Evolutionary conservation across 192 early-diverging fungal species (phyloP), one percentile per base, ranked within the genome.

Genomic region (Physocladia obscura): DNA sequence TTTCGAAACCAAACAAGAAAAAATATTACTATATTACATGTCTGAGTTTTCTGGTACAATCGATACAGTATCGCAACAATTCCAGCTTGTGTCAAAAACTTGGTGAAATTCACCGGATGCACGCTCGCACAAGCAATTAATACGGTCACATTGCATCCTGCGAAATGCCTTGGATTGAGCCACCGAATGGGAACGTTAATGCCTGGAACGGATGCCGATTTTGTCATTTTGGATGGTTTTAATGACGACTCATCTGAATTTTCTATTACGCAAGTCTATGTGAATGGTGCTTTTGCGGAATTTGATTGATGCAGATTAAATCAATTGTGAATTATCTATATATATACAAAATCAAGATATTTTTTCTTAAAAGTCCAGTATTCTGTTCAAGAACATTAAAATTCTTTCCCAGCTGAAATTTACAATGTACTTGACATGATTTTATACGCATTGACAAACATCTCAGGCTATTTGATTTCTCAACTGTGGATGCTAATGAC

Each of bases 61-160:
- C 19, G 19, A 19, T 13, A 32, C 27, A 59, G 48, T 13, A 86
- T 88, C 1, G 79, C 86, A 30, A 84, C 87, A 1, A 83, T 92
- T 70, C 83, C 88, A 57, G 82, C 82, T 22, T 92, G 91, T 73
- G 83, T 94, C 55, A 81, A 84, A 50, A 94, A 94, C 69, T 91
- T 94, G 74, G 80, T 82, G 48, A 77, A 84, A 40, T 94, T 91
- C 70, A 91, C 91, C 11, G 87, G 86, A 1, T 92, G 90, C 38
- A 84, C 84, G 13, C 59, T 88, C 26, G 86, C 92, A 26, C 90
- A 94, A 71, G 92, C 91, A 3, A 77, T 94, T 38, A 91, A 92
- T 52, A 88, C 89, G 22, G 92, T 90, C 2, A 92, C 92, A 0
- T 57, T 92, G 35, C 88, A 91, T 57, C 90, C 92, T 1, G 92